These are phyloP conservation scores for Aristolochia contorta DNA, from an alignment of 164 flowering plant species.

Conservation along the genomic window DNA sequence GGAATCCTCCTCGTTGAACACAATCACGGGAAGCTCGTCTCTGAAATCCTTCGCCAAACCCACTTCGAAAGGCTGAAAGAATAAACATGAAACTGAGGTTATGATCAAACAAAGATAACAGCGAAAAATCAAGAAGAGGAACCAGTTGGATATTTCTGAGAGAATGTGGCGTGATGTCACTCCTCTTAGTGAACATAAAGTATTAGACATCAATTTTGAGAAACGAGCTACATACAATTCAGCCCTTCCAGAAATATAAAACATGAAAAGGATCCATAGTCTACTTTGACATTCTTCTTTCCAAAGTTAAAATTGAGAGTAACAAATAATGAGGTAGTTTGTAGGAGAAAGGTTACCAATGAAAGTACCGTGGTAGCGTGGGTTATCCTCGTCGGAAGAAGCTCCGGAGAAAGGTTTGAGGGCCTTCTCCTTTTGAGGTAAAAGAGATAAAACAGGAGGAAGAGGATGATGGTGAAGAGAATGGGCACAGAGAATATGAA, in stretches of 20 bases:
- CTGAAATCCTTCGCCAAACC: constrained; percentile 44
- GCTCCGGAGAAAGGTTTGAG: constrained; percentile 24
- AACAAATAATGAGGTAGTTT: background rate
- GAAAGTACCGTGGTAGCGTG: constrained; percentile 19
- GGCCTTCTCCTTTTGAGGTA: constrained; percentile 59
- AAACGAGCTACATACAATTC: background rate
- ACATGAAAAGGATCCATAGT: background rate
- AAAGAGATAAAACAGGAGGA: constrained; percentile 49
- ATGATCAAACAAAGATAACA: background rate
- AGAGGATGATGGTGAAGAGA: constrained; percentile 42
- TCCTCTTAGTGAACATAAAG: too few species aligned
- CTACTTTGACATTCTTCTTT: background rate
- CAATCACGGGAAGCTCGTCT: constrained; percentile 44
- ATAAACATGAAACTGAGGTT: background rate
- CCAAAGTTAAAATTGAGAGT: background rate
- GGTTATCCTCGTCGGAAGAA: constrained; percentile 23
- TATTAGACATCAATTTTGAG: too few species aligned
- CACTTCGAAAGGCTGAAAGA: constrained; percentile 28
- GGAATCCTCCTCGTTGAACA: constrained; percentile 48
- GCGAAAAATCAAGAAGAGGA: background rate
- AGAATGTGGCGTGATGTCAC: background rate
- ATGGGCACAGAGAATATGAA: constrained; percentile 58
- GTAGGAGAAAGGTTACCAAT: constrained; percentile 22
- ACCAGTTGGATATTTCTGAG: background rate
- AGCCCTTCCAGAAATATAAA: background rate